Evolutionary conservation across 1,284 basidiomycete genomes (phyloP).

Genomic region (Amylostereum areolatum): DNA sequence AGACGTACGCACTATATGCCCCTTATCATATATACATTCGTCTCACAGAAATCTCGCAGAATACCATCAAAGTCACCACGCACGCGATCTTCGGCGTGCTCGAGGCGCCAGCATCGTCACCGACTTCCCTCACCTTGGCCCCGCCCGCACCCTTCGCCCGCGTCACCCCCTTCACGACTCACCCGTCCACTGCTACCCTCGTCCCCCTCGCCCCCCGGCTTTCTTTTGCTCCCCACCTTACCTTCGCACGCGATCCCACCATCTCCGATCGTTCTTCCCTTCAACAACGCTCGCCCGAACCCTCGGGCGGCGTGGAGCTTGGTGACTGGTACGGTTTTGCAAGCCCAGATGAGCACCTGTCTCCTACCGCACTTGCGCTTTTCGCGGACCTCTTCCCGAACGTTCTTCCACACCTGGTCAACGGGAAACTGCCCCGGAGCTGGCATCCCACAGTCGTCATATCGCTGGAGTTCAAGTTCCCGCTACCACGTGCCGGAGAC

Average conservation of each 20-base stretch:
- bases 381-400: conserved; percentile 45
- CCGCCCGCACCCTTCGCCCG: conserved; percentile 51
- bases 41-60: conserved; percentile 27
- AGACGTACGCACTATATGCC: conserved; percentile 29
- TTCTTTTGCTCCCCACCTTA: conserved; percentile 29
- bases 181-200: conserved; percentile 32
- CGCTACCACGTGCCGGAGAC: conserved; percentile 36
- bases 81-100: conserved; percentile 54
- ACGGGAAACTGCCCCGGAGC: conserved; percentile 20
- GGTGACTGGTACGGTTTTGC: conserved; percentile 49
- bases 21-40: not conserved
- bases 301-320: conserved; percentile 43
- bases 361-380: conserved; percentile 42
- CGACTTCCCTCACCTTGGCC: conserved; percentile 26
- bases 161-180: conserved; percentile 44
- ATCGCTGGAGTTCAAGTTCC: conserved; percentile 53
- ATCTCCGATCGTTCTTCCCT: conserved; percentile 32
- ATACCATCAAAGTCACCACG: conserved; percentile 36
- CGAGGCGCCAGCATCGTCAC: conserved; percentile 19
- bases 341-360: conserved; percentile 37
- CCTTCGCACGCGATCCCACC: conserved; percentile 33
- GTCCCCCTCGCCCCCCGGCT: conserved; percentile 11
- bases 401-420: not conserved
- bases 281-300: conserved; percentile 29
- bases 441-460: conserved; percentile 60